These are phyloP conservation scores for Auriscalpium vulgare DNA, from an alignment of 768 basidiomycete species.

Conservation along the genomic window DNA sequence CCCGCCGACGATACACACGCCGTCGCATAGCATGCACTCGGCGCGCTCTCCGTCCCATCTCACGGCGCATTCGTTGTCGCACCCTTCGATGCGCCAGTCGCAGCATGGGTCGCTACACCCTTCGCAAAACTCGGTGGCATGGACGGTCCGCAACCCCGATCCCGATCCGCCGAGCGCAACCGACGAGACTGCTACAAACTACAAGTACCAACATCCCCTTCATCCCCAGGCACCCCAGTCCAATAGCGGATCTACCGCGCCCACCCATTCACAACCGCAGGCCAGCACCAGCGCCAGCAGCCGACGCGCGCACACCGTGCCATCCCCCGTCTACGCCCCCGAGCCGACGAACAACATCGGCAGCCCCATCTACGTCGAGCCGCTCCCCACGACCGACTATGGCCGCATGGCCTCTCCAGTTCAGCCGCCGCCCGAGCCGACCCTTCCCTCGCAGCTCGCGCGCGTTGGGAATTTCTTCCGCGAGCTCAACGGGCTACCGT, in stretches of 20 bases:
- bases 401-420: constrained; percentile 6
- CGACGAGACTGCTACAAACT: not conserved
- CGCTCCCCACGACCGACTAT: constrained; percentile 6
- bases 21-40: constrained; percentile 6
- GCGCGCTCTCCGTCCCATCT: constrained; percentile 12
- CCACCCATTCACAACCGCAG: not conserved
- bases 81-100: constrained; percentile 5
- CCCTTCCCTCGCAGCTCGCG: constrained; percentile 8
- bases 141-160: constrained; percentile 15
- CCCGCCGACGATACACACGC: constrained; percentile 1
- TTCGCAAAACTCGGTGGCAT: constrained; percentile 6
- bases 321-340: constrained; percentile 1
- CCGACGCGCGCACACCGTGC: not conserved
- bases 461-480: constrained; percentile 13
- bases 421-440: constrained; percentile 2
- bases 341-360: not conserved
- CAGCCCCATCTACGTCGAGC: constrained; percentile 9
- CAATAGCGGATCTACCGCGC: too few species aligned
- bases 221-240: too few species aligned
- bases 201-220: not conserved
- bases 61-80: constrained; percentile 10
- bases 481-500: constrained; percentile 12
- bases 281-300: not conserved
- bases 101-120: constrained; percentile 10
- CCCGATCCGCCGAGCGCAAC: constrained; percentile 5